Conservation (phyloP, 257 asterid genomes). For the Solanum pimpinellifolium region DNA sequence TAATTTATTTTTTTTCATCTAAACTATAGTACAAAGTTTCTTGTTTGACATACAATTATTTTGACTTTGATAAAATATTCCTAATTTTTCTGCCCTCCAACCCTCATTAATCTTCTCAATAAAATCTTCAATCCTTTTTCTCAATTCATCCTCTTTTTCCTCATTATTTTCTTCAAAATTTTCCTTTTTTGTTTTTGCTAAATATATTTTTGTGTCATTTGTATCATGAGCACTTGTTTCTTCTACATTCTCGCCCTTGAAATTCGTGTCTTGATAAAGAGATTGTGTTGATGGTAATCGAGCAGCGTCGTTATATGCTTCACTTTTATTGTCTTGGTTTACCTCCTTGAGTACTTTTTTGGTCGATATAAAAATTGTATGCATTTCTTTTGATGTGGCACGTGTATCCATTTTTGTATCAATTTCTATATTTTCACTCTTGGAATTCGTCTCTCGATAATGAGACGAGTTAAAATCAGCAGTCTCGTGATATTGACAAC, state of each 20-base stretch:
- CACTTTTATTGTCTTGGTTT: background rate
- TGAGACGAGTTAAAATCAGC: background rate
- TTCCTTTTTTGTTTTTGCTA: background rate
- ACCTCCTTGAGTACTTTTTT: background rate
- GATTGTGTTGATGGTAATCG: background rate
- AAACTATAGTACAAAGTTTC: background rate
- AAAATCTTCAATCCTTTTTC: conserved; percentile 25
- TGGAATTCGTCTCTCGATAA: background rate
- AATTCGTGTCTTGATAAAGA: background rate
- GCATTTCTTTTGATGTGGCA: background rate
- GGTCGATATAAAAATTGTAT: background rate
- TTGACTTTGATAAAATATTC: background rate
- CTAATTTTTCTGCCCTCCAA: conserved; percentile 24
- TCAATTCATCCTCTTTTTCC: conserved; percentile 23
- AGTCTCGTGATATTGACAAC: background rate
- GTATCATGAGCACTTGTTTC: background rate
- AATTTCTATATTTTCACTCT: background rate
- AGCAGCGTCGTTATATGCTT: background rate
- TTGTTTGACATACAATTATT: background rate
- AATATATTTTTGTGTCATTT: background rate
- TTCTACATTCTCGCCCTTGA: background rate
- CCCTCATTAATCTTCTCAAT: conserved; percentile 22
- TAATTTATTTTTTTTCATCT: background rate
- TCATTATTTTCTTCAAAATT: background rate
- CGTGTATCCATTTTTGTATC: background rate